Conservation (phyloP, 164 flowering plant species). For the Taxillus chinensis region DNA sequence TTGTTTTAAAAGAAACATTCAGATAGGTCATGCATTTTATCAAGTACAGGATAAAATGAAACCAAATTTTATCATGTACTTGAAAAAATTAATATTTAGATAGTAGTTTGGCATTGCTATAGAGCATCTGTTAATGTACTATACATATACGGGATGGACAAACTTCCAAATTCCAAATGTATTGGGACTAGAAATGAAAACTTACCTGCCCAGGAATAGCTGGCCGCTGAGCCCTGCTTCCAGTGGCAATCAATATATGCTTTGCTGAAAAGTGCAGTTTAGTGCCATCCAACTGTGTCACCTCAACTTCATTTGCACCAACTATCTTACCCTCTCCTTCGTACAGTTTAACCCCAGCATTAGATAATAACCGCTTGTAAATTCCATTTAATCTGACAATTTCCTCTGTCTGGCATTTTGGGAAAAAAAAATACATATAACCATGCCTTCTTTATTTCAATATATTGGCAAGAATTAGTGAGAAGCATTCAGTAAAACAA, state of each 20-base stretch:
- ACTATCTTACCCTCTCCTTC: conserved; percentile 91
- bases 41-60: no score
- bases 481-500: no score
- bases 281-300: conserved; percentile 81
- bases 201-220: conserved; percentile 78
- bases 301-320: conserved; percentile 88
- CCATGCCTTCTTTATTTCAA: no score
- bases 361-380: conserved; percentile 72
- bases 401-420: conserved; percentile 70
- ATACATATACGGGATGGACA: no score
- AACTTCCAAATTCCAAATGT: no score
- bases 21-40: no score
- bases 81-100: no score
- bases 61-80: no score
- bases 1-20: no score
- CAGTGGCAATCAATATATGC: conserved; percentile 90
- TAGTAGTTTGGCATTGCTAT: no score
- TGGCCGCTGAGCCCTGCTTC: conserved; percentile 76
- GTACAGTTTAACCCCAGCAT: conserved; percentile 83
- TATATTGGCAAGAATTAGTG: no score
- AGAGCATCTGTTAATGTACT: no score
- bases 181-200: neutral
- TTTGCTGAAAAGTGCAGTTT: conserved; percentile 67
- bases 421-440: neutral
- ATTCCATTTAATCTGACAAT: conserved; percentile 75